phyloP scores from a whole-genome alignment of 1,284 basidiomycete species.

The Schizophyllum commune region DNA sequence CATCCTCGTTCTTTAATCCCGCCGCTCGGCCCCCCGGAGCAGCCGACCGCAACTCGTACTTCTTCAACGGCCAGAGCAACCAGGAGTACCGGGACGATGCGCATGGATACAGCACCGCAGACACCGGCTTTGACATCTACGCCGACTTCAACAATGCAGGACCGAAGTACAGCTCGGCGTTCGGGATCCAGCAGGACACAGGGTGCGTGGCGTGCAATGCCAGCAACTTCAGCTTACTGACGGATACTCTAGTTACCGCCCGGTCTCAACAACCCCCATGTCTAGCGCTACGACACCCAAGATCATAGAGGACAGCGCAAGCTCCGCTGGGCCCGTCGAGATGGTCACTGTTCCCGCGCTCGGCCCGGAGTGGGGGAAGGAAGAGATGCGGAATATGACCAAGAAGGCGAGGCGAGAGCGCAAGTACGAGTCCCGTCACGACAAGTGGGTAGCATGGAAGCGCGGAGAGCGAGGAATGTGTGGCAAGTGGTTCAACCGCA shows the following conservation, averaged over 20 bases:
- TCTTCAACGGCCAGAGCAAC: background rate
- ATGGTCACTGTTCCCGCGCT: constrained; percentile 83
- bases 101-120: constrained; percentile 16
- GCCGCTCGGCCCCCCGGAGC: constrained; percentile 18
- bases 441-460: constrained; percentile 62
- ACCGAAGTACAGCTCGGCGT: constrained; percentile 65
- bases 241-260: background rate
- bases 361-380: constrained; percentile 78
- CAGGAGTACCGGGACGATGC: constrained; percentile 7
- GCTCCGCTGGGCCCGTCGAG: constrained; percentile 48
- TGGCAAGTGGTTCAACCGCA: constrained; percentile 70
- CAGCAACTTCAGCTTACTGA: constrained; percentile 1
- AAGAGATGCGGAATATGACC: constrained; percentile 70
- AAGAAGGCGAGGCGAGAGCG: constrained; percentile 57
- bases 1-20: constrained; percentile 57
- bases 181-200: constrained; percentile 27
- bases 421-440: constrained; percentile 44
- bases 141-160: constrained; percentile 89
- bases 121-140: constrained; percentile 73
- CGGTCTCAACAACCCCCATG: constrained; percentile 20
- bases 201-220: constrained; percentile 10
- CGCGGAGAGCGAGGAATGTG: constrained; percentile 69
- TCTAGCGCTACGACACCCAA: constrained; percentile 17
- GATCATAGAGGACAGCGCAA: constrained; percentile 25
- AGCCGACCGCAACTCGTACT: constrained; percentile 17